Conservation (phyloP, 805 yeast genomes). For the Dipodascus albidus region DNA sequence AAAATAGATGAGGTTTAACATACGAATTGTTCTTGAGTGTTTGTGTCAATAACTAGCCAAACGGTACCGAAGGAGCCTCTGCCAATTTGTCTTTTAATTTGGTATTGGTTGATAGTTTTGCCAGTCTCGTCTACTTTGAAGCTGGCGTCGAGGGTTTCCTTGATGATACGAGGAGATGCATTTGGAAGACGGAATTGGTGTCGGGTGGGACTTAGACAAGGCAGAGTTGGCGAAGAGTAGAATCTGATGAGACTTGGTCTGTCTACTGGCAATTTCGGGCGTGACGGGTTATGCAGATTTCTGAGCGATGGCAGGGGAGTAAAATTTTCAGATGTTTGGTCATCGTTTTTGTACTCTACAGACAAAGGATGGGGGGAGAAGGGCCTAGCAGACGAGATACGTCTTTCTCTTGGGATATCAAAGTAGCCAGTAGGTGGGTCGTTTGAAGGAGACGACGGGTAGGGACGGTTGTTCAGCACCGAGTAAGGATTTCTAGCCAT, state of each 20-base stretch:
- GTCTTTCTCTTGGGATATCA: background rate
- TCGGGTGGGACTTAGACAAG: constrained; percentile 23
- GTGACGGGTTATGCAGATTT: no score
- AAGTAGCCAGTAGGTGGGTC: background rate
- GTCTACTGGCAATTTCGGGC: constrained; percentile 1
- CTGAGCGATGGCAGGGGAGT: no score
- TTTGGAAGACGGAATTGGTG: constrained; percentile 27
- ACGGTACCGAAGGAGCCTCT: constrained; percentile 89
- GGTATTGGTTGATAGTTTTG: constrained; percentile 36
- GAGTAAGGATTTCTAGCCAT: background rate
- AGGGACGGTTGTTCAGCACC: background rate
- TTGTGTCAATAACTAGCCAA: constrained; percentile 63
- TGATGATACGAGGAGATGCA: constrained; percentile 23
- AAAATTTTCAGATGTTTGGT: no score
- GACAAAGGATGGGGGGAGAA: background rate
- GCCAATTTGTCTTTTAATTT: constrained; percentile 64
- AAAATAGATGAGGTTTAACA: no score
- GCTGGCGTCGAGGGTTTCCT: constrained; percentile 23
- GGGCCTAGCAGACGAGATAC: background rate
- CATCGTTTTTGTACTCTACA: background rate
- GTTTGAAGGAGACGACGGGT: background rate
- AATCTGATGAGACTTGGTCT: constrained; percentile 24
- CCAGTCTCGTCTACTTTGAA: constrained; percentile 21
- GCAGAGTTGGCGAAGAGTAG: constrained; percentile 23
- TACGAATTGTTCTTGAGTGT: constrained; percentile 42